Percentiles rank a stretch among this genome's conserved stretches.
phyloP scores from a whole-genome alignment of 2,329 filamentous ascomycete genomes.

The Colletotrichum gloeosporioides region DNA sequence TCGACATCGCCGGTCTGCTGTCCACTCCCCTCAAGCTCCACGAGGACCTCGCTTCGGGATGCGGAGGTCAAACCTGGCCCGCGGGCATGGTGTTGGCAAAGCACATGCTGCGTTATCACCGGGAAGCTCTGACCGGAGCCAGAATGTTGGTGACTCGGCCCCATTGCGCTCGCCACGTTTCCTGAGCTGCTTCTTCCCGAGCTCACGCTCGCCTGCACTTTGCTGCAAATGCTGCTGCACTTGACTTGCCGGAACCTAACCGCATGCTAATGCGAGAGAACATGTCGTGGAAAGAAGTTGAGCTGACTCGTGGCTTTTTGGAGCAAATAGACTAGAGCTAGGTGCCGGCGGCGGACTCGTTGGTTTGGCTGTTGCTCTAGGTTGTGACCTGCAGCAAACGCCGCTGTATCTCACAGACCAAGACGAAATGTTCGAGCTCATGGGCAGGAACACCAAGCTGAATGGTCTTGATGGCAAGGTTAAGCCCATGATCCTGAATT shows the following conservation, averaged over 20 bases:
- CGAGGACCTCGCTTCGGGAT: conserved; percentile 86
- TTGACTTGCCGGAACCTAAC: not conserved
- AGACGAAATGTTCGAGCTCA: conserved; percentile 81
- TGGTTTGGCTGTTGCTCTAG: conserved; percentile 66
- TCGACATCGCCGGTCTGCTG: conserved; percentile 78
- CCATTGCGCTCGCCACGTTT: not conserved
- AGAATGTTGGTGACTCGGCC: conserved; percentile 68
- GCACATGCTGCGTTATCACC: conserved; percentile 81
- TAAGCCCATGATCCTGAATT: conserved; percentile 77
- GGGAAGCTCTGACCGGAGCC: conserved; percentile 65
- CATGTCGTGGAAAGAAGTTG: not conserved
- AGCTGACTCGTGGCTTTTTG: conserved; percentile 15
- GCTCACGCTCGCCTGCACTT: not conserved
- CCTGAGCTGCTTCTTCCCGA: not conserved
- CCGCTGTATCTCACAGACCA: conserved; percentile 88
- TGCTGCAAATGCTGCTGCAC: not conserved
- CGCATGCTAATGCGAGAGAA: not conserved
- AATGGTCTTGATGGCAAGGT: conserved; percentile 73
- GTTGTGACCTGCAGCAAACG: conserved; percentile 44
- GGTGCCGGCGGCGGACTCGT: conserved; percentile 92
- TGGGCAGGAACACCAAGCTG: conserved; percentile 85
- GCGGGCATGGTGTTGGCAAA: conserved; percentile 87
- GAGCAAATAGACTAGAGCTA: conserved; percentile 74
- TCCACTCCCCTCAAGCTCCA: conserved; percentile 73
- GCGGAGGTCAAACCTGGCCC: conserved; percentile 93